phyloP scores from a whole-genome alignment of 805 yeast genomes.

The Ogataea glucozyma region DNA sequence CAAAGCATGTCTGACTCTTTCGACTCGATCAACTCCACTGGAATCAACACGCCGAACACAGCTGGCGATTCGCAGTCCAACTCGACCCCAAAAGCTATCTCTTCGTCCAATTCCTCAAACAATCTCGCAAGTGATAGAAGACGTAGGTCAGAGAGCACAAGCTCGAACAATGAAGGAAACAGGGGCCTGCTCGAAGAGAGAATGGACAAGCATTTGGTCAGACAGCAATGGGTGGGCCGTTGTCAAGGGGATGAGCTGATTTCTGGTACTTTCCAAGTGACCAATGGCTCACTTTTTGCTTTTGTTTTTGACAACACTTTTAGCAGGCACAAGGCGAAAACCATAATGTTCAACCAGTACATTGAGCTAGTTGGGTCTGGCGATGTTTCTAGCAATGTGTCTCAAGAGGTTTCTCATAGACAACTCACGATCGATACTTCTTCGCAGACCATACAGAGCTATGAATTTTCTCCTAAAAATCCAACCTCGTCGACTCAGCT shows the following conservation, averaged over 20 bases:
- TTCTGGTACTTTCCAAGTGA: constrained; percentile 61
- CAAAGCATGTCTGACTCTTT: constrained; percentile 23
- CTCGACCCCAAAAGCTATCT: neutral
- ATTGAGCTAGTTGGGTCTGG: constrained; percentile 20
- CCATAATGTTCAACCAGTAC: constrained; percentile 64
- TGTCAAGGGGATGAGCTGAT: constrained; percentile 61
- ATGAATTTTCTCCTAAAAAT: neutral
- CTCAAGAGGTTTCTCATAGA: neutral
- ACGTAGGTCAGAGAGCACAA: constrained; percentile 23
- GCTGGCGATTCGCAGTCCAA: constrained; percentile 5
- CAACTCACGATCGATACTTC: neutral
- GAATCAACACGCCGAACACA: neutral
- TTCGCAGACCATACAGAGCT: neutral
- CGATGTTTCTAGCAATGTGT: neutral
- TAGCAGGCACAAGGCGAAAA: constrained; percentile 81
- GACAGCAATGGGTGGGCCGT: constrained; percentile 56
- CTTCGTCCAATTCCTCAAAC: constrained; percentile 1
- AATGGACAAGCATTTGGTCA: constrained; percentile 51
- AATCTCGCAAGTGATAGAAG: constrained; percentile 10
- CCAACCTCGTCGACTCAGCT: constrained; percentile 9
- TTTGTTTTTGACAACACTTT: constrained; percentile 91
- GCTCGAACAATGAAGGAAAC: constrained; percentile 38
- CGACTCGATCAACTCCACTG: constrained; percentile 22
- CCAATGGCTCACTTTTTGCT: constrained; percentile 72
- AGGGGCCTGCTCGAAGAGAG: constrained; percentile 48